Conservation (phyloP, 169 alveolate species). For the Plasmodium vivax region DNA sequence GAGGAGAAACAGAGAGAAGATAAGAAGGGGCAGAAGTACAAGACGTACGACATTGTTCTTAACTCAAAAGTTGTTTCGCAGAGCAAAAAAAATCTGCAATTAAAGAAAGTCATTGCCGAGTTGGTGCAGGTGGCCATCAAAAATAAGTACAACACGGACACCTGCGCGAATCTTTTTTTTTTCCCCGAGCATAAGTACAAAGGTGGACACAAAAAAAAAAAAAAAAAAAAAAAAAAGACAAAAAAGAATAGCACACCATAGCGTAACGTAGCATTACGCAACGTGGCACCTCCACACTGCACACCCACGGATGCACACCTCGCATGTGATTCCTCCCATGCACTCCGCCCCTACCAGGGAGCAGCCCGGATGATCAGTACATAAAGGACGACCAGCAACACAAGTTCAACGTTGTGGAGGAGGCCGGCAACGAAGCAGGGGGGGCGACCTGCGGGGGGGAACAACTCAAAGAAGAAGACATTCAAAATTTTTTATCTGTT, state of each 20-base stretch:
- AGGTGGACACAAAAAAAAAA: neutral
- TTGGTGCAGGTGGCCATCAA: constrained; percentile 66
- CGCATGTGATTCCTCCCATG: neutral
- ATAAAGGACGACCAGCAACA: constrained; percentile 74
- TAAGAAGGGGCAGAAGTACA: constrained; percentile 68
- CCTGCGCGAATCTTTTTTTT: constrained; percentile 52
- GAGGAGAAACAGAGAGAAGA: constrained; percentile 74
- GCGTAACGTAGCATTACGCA: neutral
- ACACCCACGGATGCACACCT: neutral
- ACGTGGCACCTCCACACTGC: neutral
- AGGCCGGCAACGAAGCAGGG: neutral
- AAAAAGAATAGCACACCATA: neutral
- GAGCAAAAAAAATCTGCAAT: constrained; percentile 30
- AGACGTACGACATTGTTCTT: constrained; percentile 73
- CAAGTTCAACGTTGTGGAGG: constrained; percentile 48
- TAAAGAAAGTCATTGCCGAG: constrained; percentile 72
- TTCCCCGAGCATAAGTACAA: constrained; percentile 74
- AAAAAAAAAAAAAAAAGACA: neutral
- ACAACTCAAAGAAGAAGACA: neutral
- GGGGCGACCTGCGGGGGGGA: neutral
- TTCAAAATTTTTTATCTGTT: constrained; percentile 28
- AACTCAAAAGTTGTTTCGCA: constrained; percentile 58
- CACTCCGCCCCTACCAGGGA: constrained; percentile 16
- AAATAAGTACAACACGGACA: constrained; percentile 69
- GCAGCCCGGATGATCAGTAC: constrained; percentile 57